Percentiles rank a stretch among this genome's conserved stretches.
phyloP scores from a whole-genome alignment of 768 basidiomycete species.

The Serendipita sp. region DNA sequence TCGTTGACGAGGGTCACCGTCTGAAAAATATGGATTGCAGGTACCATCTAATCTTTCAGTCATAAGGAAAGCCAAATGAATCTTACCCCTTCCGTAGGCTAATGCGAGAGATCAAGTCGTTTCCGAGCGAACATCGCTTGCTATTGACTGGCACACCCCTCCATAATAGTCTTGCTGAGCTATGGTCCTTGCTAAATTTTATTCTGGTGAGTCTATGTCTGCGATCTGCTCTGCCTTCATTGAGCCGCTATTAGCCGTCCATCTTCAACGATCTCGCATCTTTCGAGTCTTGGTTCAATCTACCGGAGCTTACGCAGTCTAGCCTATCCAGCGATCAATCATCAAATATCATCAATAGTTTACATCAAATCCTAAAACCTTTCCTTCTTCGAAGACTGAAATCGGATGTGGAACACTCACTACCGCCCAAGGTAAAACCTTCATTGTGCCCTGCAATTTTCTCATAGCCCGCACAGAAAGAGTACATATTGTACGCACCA shows the following conservation, averaged over 20 bases:
- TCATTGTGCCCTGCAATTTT: slow-evolving; percentile 3
- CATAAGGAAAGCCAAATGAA: slow-evolving; percentile 3
- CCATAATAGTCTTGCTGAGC: slow-evolving; percentile 86
- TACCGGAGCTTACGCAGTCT: slow-evolving; percentile 40
- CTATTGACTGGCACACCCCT: slow-evolving; percentile 92
- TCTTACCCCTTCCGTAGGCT: slow-evolving; percentile 24
- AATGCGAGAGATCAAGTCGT: slow-evolving; percentile 79
- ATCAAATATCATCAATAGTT: slow-evolving; percentile 49
- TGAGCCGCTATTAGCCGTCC: slow-evolving; percentile 33
- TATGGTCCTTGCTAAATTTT: slow-evolving; percentile 93
- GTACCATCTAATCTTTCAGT: slow-evolving; percentile 15
- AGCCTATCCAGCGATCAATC: slow-evolving; percentile 42
- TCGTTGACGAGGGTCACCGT: slow-evolving; percentile 91
- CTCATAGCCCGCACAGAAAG: slow-evolving; percentile 40
- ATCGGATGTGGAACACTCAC: slow-evolving; percentile 71
- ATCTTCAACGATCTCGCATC: slow-evolving; percentile 79
- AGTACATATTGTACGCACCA: slow-evolving; percentile 87
- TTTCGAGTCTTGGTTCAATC: slow-evolving; percentile 85
- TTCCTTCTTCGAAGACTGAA: slow-evolving; percentile 89
- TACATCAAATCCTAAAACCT: slow-evolving; percentile 86
- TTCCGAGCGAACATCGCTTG: slow-evolving; percentile 70
- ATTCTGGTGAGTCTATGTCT: slow-evolving; percentile 31
- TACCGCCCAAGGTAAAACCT: slow-evolving; percentile 40
- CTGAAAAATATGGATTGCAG: slow-evolving; percentile 89
- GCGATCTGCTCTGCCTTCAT: neutral